phyloP scores from a whole-genome alignment of 2,329 filamentous ascomycete species.

The Diaporthe vaccinii region DNA sequence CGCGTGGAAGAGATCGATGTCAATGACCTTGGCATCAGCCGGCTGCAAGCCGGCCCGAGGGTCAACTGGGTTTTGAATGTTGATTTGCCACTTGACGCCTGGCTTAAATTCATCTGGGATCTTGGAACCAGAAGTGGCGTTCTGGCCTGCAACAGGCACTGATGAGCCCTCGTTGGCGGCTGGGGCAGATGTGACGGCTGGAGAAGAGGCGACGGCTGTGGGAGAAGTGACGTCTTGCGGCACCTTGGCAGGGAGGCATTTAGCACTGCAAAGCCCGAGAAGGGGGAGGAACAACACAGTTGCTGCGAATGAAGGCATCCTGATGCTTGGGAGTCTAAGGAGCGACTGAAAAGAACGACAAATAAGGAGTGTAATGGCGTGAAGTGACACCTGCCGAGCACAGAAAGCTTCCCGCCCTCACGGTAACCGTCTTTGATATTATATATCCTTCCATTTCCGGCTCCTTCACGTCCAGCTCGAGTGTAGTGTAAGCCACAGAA shows the following conservation, averaged over 20 bases:
- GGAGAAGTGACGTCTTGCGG: not conserved
- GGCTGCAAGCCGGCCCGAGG: constrained; percentile 33
- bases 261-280: constrained; percentile 31
- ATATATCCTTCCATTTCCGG: constrained; percentile 11
- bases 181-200: too few species aligned
- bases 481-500: not conserved
- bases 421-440: not conserved
- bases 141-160: constrained; percentile 1
- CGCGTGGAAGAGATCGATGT: constrained; percentile 38
- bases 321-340: constrained; percentile 25
- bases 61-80: constrained; percentile 38
- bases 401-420: not conserved
- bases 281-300: constrained; percentile 34
- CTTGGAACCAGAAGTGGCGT: not conserved
- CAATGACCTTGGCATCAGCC: constrained; percentile 36
- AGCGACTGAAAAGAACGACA: constrained; percentile 12
- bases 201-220: not conserved
- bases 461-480: not conserved
- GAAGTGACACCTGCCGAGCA: not conserved
- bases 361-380: constrained; percentile 18
- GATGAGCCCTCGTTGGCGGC: not conserved
- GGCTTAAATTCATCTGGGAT: constrained; percentile 26
- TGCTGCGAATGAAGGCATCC: constrained; percentile 38
- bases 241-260: not conserved
- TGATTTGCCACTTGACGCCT: constrained; percentile 39